Percentiles rank a stretch among this genome's conserved stretches.
These are phyloP conservation scores for Xylaria bambusicola DNA, from an alignment of 495 filamentous ascomycete species.

Conservation along the genomic window DNA sequence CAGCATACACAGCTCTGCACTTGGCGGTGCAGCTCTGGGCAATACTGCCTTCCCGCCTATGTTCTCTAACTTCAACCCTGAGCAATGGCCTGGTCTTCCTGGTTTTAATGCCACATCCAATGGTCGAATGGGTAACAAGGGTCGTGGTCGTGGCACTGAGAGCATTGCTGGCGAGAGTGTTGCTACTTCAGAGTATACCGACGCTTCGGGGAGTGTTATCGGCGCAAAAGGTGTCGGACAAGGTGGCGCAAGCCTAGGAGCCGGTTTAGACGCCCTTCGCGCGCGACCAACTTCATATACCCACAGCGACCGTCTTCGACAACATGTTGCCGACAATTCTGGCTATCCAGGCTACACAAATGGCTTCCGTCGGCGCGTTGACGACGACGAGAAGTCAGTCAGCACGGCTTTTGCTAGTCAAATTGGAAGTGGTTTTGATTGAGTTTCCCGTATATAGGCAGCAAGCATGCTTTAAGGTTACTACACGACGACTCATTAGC, in stretches of 20 bases:
- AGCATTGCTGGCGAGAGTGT: conserved; percentile 90
- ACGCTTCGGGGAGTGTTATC: conserved; percentile 74
- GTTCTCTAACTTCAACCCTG: conserved; percentile 87
- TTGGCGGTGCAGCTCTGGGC: conserved; percentile 77
- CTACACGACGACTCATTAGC: conserved; percentile 6
- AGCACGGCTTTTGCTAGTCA: conserved; percentile 96
- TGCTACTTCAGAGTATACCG: conserved; percentile 82
- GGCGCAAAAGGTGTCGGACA: conserved; percentile 68
- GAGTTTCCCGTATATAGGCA: conserved; percentile 44
- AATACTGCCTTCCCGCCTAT: conserved; percentile 85
- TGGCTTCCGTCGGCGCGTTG: conserved; percentile 77
- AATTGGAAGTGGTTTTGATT: conserved; percentile 87
- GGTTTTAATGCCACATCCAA: conserved; percentile 64
- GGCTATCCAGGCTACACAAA: conserved; percentile 61
- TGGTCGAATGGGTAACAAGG: conserved; percentile 49
- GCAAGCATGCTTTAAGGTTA: conserved; percentile 14
- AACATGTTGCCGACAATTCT: conserved; percentile 80
- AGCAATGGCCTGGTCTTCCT: conserved; percentile 83
- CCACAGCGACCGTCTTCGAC: conserved; percentile 68
- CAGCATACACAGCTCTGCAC: conserved; percentile 88
- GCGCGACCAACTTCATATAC: conserved; percentile 48
- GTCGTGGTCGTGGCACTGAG: conserved; percentile 63
- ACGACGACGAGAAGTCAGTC: conserved; percentile 93
- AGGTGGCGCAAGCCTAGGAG: conserved; percentile 76
- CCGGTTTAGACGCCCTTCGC: conserved; percentile 68